Conservation (phyloP, 1,284 basidiomycete genomes). For the Puccinia coronata region DNA sequence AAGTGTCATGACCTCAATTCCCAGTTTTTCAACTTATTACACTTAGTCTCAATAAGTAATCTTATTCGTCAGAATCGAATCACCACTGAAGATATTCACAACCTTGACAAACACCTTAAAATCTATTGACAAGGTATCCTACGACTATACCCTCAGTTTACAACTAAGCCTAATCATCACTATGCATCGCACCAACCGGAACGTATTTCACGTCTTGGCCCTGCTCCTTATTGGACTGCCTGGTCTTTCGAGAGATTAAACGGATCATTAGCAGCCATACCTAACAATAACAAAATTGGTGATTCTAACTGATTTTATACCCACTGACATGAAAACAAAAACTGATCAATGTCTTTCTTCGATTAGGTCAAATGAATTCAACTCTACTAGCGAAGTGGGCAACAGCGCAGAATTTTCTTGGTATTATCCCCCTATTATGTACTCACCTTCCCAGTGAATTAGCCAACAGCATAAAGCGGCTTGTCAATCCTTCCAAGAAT, state of each 20-base stretch:
- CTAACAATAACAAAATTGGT: constrained; percentile 56
- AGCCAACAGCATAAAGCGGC: background rate
- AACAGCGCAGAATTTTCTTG: background rate
- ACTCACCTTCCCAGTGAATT: background rate
- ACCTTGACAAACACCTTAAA: constrained; percentile 8
- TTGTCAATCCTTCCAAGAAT: background rate
- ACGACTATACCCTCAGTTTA: background rate
- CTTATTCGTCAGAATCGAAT: background rate
- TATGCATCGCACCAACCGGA: constrained; percentile 30
- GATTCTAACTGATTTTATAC: background rate
- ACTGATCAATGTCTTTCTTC: background rate
- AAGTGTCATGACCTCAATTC: background rate
- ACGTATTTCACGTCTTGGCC: constrained; percentile 10
- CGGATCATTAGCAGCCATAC: constrained; percentile 61
- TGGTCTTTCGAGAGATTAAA: constrained; percentile 25
- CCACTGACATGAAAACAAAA: background rate
- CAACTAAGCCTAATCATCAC: constrained; percentile 38
- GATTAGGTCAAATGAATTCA: background rate
- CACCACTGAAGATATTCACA: background rate
- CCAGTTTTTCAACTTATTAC: background rate
- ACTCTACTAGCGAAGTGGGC: background rate
- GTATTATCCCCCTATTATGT: background rate
- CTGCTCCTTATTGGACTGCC: constrained; percentile 34
- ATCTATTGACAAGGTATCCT: constrained; percentile 9
- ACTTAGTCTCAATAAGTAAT: background rate